These are phyloP conservation scores for Lodderomyces orthopsilosis DNA, from an alignment of 1,139 yeast species.

Conservation along the genomic window DNA sequence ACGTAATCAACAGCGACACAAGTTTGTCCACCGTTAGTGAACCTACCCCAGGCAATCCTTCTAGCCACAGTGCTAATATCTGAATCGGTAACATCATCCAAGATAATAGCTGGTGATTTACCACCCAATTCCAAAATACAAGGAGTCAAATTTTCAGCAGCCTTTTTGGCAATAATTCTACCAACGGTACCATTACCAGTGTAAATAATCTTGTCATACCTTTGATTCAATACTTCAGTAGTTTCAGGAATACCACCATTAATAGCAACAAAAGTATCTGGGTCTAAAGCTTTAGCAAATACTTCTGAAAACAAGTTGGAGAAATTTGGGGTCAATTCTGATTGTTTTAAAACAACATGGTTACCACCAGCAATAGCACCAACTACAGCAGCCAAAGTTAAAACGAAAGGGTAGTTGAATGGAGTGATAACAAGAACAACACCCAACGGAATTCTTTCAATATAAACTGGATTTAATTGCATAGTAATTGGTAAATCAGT, in stretches of 20 bases:
- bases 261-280: slow-evolving; percentile 57
- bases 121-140: slow-evolving; percentile 85
- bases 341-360: slow-evolving; percentile 74
- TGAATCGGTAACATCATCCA: slow-evolving; percentile 44
- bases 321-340: slow-evolving; percentile 70
- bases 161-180: slow-evolving; percentile 70
- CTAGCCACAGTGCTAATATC: slow-evolving; percentile 56
- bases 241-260: slow-evolving; percentile 77
- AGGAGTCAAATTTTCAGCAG: slow-evolving; percentile 84
- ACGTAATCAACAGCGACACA: slow-evolving; percentile 89
- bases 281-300: slow-evolving; percentile 53
- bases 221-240: slow-evolving; percentile 58
- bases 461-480: slow-evolving; percentile 45
- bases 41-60: slow-evolving; percentile 76
- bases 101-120: slow-evolving; percentile 79
- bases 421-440: slow-evolving; percentile 76
- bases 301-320: slow-evolving; percentile 54
- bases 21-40: slow-evolving; percentile 83
- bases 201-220: slow-evolving; percentile 80
- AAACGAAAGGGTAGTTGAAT: slow-evolving; percentile 78
- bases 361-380: slow-evolving; percentile 91
- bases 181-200: slow-evolving; percentile 85
- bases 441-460: slow-evolving; percentile 74
- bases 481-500: slow-evolving; percentile 44
- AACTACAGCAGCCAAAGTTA: slow-evolving; percentile 64